Evolutionary conservation across 2,329 filamentous ascomycete genomes (phyloP).

Genomic region (Talaromyces pinophilus): DNA sequence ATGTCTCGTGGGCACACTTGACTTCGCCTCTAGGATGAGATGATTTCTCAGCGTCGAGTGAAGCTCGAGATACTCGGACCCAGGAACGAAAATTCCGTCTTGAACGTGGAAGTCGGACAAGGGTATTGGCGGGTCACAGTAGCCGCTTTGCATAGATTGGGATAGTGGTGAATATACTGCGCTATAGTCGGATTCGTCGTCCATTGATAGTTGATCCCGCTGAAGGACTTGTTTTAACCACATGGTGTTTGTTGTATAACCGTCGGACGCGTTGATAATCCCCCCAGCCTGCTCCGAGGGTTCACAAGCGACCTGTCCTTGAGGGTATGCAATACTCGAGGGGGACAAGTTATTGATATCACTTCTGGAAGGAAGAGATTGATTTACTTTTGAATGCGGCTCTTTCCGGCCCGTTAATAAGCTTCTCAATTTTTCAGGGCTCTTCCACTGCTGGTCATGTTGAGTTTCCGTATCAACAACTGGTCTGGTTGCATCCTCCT

Average conservation of each 20-base stretch:
- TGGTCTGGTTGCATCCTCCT: neutral
- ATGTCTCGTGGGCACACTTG: slow-evolving; percentile 3
- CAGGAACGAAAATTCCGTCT: slow-evolving; percentile 10
- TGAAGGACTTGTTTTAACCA: slow-evolving; percentile 13
- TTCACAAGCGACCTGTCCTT: neutral
- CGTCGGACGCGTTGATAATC: neutral
- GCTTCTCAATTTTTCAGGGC: neutral
- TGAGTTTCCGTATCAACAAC: neutral
- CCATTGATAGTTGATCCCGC: neutral
- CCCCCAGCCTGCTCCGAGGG: neutral
- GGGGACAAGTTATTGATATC: neutral
- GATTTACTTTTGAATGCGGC: neutral
- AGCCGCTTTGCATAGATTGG: neutral
- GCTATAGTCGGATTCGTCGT: slow-evolving; percentile 2
- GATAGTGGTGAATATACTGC: slow-evolving; percentile 10
- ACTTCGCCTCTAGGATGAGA: slow-evolving; percentile 13
- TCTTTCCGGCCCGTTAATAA: neutral
- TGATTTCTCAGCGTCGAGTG: slow-evolving; percentile 16
- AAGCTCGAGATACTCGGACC: slow-evolving; percentile 13
- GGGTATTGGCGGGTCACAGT: neutral
- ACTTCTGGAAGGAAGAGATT: neutral
- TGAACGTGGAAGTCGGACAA: slow-evolving; percentile 3
- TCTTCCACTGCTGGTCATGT: neutral
- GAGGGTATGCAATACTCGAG: neutral
- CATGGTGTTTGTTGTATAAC: neutral